Base-by-base conservation (phyloP, 2,329 filamentous ascomycete species). In the Colletotrichum sp. region DNA sequence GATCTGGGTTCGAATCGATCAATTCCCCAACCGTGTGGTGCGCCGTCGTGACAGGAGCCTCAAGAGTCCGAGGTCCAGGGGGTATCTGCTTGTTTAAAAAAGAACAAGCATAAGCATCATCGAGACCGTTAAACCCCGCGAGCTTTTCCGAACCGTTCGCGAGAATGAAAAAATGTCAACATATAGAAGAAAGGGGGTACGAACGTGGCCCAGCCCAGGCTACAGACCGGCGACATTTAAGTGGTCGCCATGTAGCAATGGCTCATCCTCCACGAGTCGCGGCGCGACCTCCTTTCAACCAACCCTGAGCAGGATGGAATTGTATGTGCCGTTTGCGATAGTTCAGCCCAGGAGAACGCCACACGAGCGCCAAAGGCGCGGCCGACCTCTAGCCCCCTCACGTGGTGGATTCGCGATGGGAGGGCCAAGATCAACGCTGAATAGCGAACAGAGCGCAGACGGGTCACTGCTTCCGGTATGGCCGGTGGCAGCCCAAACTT, bases 271-370 rank as follows among this genome's bases (percentile, higher is more conserved):
- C 31, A 29, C 16, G 33, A 59, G 38, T 66, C 24, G 54, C 61
- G 31, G 24, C 12, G 15, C 33, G 24, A 47, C 24, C 34, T 58
- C 18, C 68, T 66, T 71, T 67, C 34, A 29, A 51, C 15, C 12
- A 27, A 36, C 31, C 31, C 24, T 34, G 33, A 18, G 55, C 33
- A 33, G 55, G n/a, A 18, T 33, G 33, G 29, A 51, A 57, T 47
- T 36, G 38, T 31, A 67, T 67, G 47, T 63, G 72, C 68, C 57
- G 63, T 18, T 67, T 74, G 57, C 57, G 31, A 64, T 72, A 64
- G 62, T 67, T 58, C 63, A 59, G 62, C 21, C 36, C 34, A 38
- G 62, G 47, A 70, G 15, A 24, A 33, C 43, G 72, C 68, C 72
- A 64, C 29, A 6, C 9, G 15, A 18, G 33, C 16, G 34, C 55